phyloP scores from a whole-genome alignment of 257 asterid genomes.

The Euphrasia confusa region DNA sequence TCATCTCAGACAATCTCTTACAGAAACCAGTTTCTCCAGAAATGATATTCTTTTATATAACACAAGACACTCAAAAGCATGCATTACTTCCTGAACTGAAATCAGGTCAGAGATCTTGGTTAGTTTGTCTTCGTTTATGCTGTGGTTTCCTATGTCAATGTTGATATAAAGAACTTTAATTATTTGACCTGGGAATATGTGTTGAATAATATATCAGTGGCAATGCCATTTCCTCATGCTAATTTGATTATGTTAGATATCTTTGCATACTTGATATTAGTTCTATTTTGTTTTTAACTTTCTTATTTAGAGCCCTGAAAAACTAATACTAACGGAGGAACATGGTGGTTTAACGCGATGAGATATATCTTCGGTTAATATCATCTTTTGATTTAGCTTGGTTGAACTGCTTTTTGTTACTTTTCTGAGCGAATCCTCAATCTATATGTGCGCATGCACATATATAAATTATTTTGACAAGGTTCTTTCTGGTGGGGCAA shows the following conservation, averaged over 20 bases:
- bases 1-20: constrained; percentile 50
- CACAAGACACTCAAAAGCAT: constrained; percentile 91
- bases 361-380: not conserved
- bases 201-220: not conserved
- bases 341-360: not conserved
- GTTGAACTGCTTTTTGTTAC: not conserved
- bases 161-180: too few relatives aligned
- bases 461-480: not conserved
- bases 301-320: too few relatives aligned
- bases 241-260: too few relatives aligned
- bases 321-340: not conserved
- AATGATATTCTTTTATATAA: constrained; percentile 61
- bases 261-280: too few relatives aligned
- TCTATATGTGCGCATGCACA: too few relatives aligned
- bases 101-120: constrained; percentile 43
- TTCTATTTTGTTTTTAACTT: too few relatives aligned
- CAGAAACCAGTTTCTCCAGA: constrained; percentile 71
- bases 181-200: not conserved
- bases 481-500: not conserved
- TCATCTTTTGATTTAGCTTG: not conserved
- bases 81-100: constrained; percentile 62
- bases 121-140: not conserved
- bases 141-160: not conserved
- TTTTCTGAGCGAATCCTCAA: too few relatives aligned
- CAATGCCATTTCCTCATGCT: too few relatives aligned